Evolutionary conservation across 768 basidiomycete genomes (phyloP).

Genomic region (Lentinula boryana): DNA sequence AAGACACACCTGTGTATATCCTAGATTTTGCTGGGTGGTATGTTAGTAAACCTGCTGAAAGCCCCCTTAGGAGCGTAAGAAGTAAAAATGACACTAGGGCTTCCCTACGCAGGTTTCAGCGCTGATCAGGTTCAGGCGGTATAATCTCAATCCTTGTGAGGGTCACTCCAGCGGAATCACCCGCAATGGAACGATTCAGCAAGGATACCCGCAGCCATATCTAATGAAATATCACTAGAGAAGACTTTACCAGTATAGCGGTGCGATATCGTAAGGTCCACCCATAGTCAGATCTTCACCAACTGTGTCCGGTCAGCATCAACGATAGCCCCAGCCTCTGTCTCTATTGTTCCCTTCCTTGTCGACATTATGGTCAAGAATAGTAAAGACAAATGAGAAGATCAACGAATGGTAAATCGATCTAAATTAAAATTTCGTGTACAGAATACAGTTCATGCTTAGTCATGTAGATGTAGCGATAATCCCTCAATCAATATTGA

Average conservation of each 20-base stretch:
- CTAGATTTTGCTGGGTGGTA: conserved; percentile 57
- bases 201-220: conserved; percentile 90
- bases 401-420: not conserved
- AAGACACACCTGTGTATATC: conserved; percentile 68
- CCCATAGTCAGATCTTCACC: conserved; percentile 38
- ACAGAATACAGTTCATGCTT: not conserved
- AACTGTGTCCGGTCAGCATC: conserved; percentile 49
- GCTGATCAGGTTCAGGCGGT: conserved; percentile 98
- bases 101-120: conserved; percentile 99
- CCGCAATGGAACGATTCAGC: conserved; percentile 19
- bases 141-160: conserved; percentile 82
- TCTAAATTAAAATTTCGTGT: not conserved
- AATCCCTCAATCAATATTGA: conserved; percentile 17
- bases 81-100: conserved; percentile 62
- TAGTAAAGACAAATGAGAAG: not conserved
- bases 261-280: conserved; percentile 22
- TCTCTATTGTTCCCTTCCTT: conserved; percentile 3
- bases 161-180: conserved; percentile 12
- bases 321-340: conserved; percentile 14
- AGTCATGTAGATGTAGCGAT: not conserved
- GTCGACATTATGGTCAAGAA: not conserved
- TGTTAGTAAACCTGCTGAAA: conserved; percentile 40
- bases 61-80: conserved; percentile 35
- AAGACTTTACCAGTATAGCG: conserved; percentile 67
- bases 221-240: conserved; percentile 58